Evolutionary conservation across 2,329 filamentous ascomycete genomes (phyloP), one percentile per base, ranked within the genome.

Genomic region (Aspergillus persii): DNA sequence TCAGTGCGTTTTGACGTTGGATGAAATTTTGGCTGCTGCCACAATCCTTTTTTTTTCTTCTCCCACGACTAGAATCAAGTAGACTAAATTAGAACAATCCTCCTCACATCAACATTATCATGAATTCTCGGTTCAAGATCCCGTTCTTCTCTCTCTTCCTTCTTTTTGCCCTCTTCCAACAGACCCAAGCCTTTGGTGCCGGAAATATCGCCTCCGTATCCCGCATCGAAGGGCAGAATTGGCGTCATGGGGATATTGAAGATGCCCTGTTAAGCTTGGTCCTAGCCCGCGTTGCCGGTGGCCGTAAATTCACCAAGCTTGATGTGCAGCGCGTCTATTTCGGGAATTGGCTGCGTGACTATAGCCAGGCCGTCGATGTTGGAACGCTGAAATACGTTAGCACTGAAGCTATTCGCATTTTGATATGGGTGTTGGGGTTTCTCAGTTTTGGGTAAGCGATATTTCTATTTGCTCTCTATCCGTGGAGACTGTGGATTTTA

Each of bases 301-400:
- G 85, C 67, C 92, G 93, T 81, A 96, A 93, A 71, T 96, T 96
- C 78, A 86, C 85, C 80, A 95, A 95, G 80, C 85, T 96, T 70
- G 89, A 88, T 71, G 90, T 96, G 63, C 90, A 93, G 64, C 86
- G 92, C 61, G 90, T 96, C 63, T 97, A 97, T 80, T 97, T 97
- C 79, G 93, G 93, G 64, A 97, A 96, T 80, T 96, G 93, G 93
- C 85, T 96, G 36, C 86, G 86, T 57, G 93, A 97, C 77, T 97
- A 97, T 77, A 95, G 90, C 55, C 93, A 97, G 77, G 93, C 92
- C 61, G 90, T 96, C 68, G 93, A 97, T 75, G 91, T 96, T 53
- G 93, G 92, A 62, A 96, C 92, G 3, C 86, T 96, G 77, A 96
- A 96, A 80, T 86, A 89, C 68, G 92, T 97, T 63, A 94, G 90